phyloP scores from a whole-genome alignment of 176 grass and related monocot genomes.

The Thalia dealbata region DNA sequence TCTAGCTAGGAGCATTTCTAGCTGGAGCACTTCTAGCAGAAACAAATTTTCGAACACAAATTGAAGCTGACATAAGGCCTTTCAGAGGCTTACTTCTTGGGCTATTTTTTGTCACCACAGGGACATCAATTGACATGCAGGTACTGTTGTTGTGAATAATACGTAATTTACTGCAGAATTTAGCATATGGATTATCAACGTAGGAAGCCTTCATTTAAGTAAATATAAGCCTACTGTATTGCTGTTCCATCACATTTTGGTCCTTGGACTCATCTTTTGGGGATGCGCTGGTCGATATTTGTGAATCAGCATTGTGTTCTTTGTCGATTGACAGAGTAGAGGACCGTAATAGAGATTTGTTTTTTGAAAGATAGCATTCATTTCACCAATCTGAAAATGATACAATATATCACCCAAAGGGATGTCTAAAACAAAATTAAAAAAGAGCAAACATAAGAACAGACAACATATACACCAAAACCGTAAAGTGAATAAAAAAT shows the following conservation, averaged over 20 bases:
- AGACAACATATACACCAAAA: no score
- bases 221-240: not conserved
- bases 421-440: no score
- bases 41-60: conserved; percentile 98
- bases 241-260: not conserved
- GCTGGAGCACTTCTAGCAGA: conserved; percentile 96
- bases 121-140: conserved; percentile 95
- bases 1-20: conserved; percentile 94
- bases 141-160: conserved; percentile 21
- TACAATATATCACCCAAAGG: no score
- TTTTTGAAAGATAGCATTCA: no score
- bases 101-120: conserved; percentile 93
- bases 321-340: not conserved
- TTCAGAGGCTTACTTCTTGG: conserved; percentile 97
- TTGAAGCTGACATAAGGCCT: conserved; percentile 98
- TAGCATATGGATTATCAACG: not conserved
- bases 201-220: no score
- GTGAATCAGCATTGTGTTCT: not conserved
- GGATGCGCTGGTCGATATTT: not conserved
- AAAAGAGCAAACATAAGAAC: no score
- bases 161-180: not conserved
- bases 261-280: not conserved
- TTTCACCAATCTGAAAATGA: no score
- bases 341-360: no score
- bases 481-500: no score